phyloP scores from a whole-genome alignment of 2,329 filamentous ascomycete species.

The Apiospora hydei region DNA sequence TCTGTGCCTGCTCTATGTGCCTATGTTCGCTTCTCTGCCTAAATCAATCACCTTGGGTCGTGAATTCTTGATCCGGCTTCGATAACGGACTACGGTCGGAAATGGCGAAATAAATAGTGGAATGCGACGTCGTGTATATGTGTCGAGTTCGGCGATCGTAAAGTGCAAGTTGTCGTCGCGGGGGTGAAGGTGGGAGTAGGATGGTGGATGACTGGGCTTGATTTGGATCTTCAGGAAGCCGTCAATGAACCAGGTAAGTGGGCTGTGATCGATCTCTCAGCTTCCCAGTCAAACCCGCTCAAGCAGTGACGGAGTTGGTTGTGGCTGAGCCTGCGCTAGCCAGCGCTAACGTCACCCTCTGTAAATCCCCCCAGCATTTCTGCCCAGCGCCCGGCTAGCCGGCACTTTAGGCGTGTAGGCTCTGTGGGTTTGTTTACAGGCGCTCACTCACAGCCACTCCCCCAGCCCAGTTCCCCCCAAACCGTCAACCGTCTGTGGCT shows the following conservation, averaged over 20 bases:
- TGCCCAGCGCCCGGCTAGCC: neutral
- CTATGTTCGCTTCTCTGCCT: conserved; percentile 2
- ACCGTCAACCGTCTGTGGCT: neutral
- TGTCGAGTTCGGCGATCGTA: neutral
- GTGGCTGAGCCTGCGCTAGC: conserved; percentile 1
- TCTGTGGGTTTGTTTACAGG: neutral
- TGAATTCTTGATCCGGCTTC: neutral
- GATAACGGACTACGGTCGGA: neutral
- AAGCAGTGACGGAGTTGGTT: conserved; percentile 22
- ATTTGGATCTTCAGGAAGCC: conserved; percentile 5
- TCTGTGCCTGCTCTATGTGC: conserved; percentile 7
- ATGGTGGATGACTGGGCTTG: neutral
- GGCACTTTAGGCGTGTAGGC: neutral
- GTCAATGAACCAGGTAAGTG: neutral
- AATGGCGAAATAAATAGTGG: neutral
- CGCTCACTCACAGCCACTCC: neutral
- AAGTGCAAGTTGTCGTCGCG: neutral
- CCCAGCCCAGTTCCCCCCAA: neutral
- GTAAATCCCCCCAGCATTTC: neutral
- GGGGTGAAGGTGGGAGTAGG: conserved; percentile 1
- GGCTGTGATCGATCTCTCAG: conserved; percentile 19
- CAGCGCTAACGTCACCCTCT: neutral
- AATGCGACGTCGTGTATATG: neutral
- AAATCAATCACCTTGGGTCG: neutral
- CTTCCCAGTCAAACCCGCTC: conserved; percentile 12